Evolutionary conservation across 306 rosid genomes (phyloP).

Genomic region (Fragaria iinumae): DNA sequence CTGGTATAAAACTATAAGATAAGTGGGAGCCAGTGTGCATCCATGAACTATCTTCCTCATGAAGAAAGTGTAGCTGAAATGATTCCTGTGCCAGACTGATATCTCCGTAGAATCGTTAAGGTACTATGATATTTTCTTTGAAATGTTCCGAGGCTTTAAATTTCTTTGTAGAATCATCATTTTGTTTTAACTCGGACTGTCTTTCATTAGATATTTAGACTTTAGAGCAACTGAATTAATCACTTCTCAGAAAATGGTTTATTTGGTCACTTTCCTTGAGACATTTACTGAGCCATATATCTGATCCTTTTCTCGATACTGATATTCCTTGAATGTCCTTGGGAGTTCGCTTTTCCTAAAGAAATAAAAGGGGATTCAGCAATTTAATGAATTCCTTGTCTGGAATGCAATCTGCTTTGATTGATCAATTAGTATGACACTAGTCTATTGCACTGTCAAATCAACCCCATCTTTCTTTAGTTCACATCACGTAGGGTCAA

Average conservation of each 20-base stretch:
- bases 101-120: slow-evolving; percentile 42
- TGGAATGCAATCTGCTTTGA: neutral
- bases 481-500: neutral
- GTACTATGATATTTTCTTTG: slow-evolving; percentile 18
- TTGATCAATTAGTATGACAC: neutral
- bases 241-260: slow-evolving; percentile 42
- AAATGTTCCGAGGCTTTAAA: neutral
- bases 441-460: neutral
- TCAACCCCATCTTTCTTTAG: neutral
- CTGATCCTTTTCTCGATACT: slow-evolving; percentile 51
- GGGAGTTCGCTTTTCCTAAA: slow-evolving; percentile 29
- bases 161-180: neutral
- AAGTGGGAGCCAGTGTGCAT: slow-evolving; percentile 55
- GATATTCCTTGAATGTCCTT: slow-evolving; percentile 41
- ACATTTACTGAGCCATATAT: slow-evolving; percentile 54
- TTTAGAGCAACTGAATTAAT: slow-evolving; percentile 22
- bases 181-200: neutral
- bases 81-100: slow-evolving; percentile 45
- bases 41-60: slow-evolving; percentile 41
- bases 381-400: neutral
- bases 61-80: slow-evolving; percentile 51
- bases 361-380: slow-evolving; percentile 15
- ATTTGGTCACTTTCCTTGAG: slow-evolving; percentile 49
- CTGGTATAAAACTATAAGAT: slow-evolving; percentile 58
- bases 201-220: neutral